Percentiles rank a stretch among this genome's conserved stretches.
phyloP scores from a whole-genome alignment of 1,284 basidiomycete species.

The Austropuccinia psidii region DNA sequence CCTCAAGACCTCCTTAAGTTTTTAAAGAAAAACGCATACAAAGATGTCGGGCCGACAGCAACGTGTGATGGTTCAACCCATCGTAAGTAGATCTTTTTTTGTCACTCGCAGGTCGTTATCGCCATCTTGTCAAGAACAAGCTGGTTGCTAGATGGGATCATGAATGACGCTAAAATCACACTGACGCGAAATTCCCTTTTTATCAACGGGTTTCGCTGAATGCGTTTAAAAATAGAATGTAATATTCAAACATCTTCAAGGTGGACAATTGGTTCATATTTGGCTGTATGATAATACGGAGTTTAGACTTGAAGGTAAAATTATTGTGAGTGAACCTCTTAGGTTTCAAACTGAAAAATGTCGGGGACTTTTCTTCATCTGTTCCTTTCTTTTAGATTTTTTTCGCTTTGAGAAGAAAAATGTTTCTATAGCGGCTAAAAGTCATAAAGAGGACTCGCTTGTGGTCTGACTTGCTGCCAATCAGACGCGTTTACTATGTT shows the following conservation, averaged over 20 bases:
- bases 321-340: constrained; percentile 64
- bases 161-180: no score
- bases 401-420: background rate
- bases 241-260: constrained; percentile 96
- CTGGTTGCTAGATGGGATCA: no score
- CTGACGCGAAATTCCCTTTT: constrained; percentile 43
- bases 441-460: no score
- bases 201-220: background rate
- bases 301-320: constrained; percentile 92
- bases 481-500: background rate
- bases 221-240: constrained; percentile 62
- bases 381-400: background rate
- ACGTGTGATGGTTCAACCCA: constrained; percentile 71
- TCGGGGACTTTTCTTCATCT: background rate
- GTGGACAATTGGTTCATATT: constrained; percentile 64
- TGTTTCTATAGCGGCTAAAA: background rate
- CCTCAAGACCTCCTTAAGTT: no score
- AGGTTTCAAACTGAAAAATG: constrained; percentile 20
- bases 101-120: no score
- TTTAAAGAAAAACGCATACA: constrained; percentile 41
- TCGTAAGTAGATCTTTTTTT: no score
- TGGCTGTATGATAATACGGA: constrained; percentile 98
- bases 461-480: background rate
- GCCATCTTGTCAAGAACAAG: background rate
- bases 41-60: constrained; percentile 84